A percentile compares a stretch with the other conserved stretches of the same genome.
Conservation (phyloP, 2,329 filamentous ascomycete genomes). For the Periconia macrospinosa region DNA sequence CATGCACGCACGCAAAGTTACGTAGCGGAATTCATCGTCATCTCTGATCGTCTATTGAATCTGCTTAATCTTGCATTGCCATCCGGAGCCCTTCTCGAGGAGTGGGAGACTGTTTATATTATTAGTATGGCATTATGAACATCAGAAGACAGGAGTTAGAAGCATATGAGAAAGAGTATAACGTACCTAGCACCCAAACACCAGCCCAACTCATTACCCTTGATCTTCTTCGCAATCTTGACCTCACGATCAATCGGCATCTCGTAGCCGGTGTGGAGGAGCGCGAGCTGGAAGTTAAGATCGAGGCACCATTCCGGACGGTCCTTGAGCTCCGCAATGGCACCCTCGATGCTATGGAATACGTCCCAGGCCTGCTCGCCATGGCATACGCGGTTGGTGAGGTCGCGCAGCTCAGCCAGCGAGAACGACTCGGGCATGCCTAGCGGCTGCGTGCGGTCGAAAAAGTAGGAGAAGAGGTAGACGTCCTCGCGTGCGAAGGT, state of each 20-base stretch:
- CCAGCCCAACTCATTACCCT: constrained; percentile 95
- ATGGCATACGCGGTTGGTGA: constrained; percentile 81
- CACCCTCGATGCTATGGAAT: constrained; percentile 75
- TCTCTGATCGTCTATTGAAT: constrained; percentile 43
- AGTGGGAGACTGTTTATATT: constrained; percentile 71
- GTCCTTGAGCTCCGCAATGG: constrained; percentile 75
- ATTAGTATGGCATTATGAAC: constrained; percentile 42
- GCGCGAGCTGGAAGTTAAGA: constrained; percentile 91
- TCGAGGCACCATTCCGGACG: constrained; percentile 93
- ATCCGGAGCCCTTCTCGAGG: constrained; percentile 78
- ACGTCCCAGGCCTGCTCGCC: constrained; percentile 77
- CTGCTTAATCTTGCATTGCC: constrained; percentile 84
- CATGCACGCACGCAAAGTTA: too few species aligned
- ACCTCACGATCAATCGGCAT: constrained; percentile 97
- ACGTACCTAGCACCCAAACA: constrained; percentile 91
- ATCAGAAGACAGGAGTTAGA: not conserved
- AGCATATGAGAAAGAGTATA: constrained; percentile 1
- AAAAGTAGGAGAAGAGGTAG: constrained; percentile 98
- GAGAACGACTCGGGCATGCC: constrained; percentile 99
- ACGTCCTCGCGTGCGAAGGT: constrained; percentile 91
- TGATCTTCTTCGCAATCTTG: constrained; percentile 98
- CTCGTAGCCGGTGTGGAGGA: constrained; percentile 94
- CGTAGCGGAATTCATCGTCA: too few species aligned
- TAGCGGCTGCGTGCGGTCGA: constrained; percentile 87
- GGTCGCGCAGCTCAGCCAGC: constrained; percentile 82